Evolutionary conservation across 2,329 filamentous ascomycete genomes (phyloP).

Genomic region (Purpureocillium lavendulum): DNA sequence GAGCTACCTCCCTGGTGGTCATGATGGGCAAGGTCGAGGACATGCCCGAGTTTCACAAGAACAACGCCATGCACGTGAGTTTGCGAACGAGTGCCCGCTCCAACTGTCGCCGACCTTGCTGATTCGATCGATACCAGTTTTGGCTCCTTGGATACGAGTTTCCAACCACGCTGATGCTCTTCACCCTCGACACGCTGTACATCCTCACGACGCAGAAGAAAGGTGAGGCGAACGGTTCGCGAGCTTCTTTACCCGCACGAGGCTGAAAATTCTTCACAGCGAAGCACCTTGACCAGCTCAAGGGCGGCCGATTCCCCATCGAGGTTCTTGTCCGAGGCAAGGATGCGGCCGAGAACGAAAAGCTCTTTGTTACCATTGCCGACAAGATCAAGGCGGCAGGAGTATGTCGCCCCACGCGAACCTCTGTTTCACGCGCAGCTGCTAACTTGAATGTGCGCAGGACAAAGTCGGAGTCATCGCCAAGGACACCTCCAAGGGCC

Average conservation of each 20-base stretch:
- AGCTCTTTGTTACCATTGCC: slow-evolving; percentile 75
- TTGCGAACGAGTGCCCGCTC: neutral
- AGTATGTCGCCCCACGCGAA: slow-evolving; percentile 54
- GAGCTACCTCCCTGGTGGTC: slow-evolving; percentile 77
- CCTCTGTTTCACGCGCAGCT: slow-evolving; percentile 3
- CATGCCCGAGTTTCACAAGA: slow-evolving; percentile 81
- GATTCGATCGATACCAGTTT: slow-evolving; percentile 65
- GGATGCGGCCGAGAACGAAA: slow-evolving; percentile 83
- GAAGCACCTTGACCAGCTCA: slow-evolving; percentile 85
- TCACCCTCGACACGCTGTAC: slow-evolving; percentile 81
- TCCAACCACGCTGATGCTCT: slow-evolving; percentile 86
- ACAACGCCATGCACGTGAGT: slow-evolving; percentile 88
- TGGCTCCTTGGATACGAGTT: slow-evolving; percentile 99
- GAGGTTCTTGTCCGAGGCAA: slow-evolving; percentile 90
- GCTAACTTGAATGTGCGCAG: slow-evolving; percentile 28
- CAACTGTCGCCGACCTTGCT: neutral
- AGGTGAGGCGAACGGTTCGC: slow-evolving; percentile 44
- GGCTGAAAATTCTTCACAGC: slow-evolving; percentile 45
- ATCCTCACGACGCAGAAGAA: slow-evolving; percentile 96
- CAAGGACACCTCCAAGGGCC: slow-evolving; percentile 77
- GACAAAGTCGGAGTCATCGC: slow-evolving; percentile 84
- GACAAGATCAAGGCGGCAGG: slow-evolving; percentile 83
- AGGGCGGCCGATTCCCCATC: slow-evolving; percentile 84
- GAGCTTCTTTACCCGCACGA: neutral
- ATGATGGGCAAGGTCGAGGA: slow-evolving; percentile 96